Percentiles rank a stretch among this genome's conserved stretches.
Evolutionary conservation across 495 filamentous ascomycete species (phyloP).

Genomic region (Hyaloscypha bicolor): DNA sequence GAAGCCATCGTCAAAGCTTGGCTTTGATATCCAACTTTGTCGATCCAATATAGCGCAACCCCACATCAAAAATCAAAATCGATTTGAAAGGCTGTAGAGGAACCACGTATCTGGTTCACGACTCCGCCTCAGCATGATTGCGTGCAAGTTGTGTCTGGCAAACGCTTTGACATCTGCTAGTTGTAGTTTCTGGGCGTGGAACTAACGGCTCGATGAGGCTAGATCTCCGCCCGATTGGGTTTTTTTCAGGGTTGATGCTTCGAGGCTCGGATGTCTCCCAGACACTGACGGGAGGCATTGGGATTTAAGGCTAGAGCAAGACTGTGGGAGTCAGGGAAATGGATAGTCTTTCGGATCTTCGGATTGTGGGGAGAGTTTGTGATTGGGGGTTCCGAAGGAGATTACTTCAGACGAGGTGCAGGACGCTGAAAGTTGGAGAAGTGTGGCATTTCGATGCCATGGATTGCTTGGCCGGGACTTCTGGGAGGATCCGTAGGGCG

Average conservation of each 20-base stretch:
- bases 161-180: neutral
- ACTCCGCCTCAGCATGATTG: neutral
- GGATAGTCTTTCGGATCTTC: neutral
- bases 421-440: neutral
- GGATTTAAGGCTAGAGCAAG: neutral
- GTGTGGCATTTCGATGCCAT: neutral
- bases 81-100: neutral
- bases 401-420: neutral
- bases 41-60: neutral
- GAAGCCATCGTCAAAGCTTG: neutral
- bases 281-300: neutral
- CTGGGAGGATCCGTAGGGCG: neutral
- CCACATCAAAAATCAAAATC: neutral
- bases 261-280: neutral
- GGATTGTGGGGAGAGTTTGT: neutral
- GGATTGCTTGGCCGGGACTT: neutral
- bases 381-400: neutral
- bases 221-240: neutral
- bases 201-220: neutral
- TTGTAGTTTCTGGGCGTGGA: neutral
- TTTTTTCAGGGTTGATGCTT: neutral
- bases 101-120: neutral
- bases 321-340: neutral
- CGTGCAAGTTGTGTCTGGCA: neutral
- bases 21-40: neutral